Conservation (phyloP, 495 filamentous ascomycete genomes). For the Letharia lupina region DNA sequence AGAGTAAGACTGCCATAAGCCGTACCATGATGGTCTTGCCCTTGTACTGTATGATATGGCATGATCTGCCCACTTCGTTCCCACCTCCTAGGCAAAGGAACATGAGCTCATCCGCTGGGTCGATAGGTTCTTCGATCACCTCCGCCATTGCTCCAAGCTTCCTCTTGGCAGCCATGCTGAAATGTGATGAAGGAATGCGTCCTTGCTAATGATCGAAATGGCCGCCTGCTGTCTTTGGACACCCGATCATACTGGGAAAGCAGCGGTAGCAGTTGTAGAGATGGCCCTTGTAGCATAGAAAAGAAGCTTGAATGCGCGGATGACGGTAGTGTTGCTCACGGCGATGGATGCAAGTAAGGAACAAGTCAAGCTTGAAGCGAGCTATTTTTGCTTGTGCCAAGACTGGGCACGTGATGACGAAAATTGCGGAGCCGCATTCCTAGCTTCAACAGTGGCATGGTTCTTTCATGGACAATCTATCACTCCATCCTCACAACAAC, state of each 20-base stretch:
- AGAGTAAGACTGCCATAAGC: neutral
- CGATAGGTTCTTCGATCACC: slow-evolving; percentile 53
- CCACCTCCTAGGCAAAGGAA: slow-evolving; percentile 92
- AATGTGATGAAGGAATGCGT: neutral
- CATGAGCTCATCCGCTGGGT: slow-evolving; percentile 78
- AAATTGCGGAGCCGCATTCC: slow-evolving; percentile 16
- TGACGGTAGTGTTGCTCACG: neutral
- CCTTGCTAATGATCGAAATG: neutral
- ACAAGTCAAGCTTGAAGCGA: neutral
- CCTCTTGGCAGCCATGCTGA: slow-evolving; percentile 63
- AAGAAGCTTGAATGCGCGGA: neutral
- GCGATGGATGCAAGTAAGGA: neutral
- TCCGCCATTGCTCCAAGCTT: slow-evolving; percentile 61
- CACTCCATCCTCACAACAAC: neutral
- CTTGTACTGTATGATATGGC: slow-evolving; percentile 97
- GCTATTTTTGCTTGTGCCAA: neutral
- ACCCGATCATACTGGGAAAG: neutral
- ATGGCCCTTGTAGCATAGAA: neutral
- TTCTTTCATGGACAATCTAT: neutral
- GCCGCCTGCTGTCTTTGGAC: neutral
- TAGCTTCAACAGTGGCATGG: neutral
- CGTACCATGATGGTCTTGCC: slow-evolving; percentile 97
- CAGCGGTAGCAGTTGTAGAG: neutral
- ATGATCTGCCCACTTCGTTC: slow-evolving; percentile 94
- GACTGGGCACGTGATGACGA: neutral